These are phyloP conservation scores for Fraxinus nigra DNA, from an alignment of 305 asterid genomes.

Conservation along the genomic window DNA sequence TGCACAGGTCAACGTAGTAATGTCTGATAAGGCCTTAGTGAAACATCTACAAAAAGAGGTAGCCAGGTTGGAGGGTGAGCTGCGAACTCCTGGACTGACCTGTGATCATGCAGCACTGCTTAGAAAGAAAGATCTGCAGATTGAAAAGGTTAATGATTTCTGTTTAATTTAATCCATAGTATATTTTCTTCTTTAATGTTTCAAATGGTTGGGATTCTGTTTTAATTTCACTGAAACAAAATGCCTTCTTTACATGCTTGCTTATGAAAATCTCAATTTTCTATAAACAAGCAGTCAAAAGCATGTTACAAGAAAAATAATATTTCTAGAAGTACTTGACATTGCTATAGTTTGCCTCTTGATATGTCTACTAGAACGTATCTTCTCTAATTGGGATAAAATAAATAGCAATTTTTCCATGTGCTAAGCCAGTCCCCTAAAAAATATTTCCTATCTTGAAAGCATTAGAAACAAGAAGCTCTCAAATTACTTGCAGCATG, in stretches of 20 bases:
- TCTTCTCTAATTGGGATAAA: neutral
- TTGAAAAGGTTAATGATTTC: slow-evolving; percentile 65
- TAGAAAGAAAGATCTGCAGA: slow-evolving; percentile 82
- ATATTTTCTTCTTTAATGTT: slow-evolving; percentile 6
- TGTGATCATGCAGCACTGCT: slow-evolving; percentile 63
- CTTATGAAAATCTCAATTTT: neutral
- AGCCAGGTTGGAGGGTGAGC: slow-evolving; percentile 91
- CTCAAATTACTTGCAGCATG: slow-evolving; percentile 1
- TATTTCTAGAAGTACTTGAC: neutral
- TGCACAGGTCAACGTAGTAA: slow-evolving; percentile 91
- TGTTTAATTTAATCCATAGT: neutral
- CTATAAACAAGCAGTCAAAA: neutral
- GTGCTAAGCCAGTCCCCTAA: neutral
- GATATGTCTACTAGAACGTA: neutral
- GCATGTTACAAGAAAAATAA: neutral
- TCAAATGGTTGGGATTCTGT: slow-evolving; percentile 4
- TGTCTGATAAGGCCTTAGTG: slow-evolving; percentile 98
- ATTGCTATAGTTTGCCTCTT: neutral
- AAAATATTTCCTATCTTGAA: neutral
- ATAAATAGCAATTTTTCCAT: neutral
- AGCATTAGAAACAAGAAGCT: neutral
- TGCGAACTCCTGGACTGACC: slow-evolving; percentile 66
- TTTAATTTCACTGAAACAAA: neutral
- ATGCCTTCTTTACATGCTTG: neutral
- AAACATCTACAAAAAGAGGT: slow-evolving; percentile 95